Evolutionary conservation across 148 eudicot genomes (phyloP).

Genomic region (Spergularia bocconei): DNA sequence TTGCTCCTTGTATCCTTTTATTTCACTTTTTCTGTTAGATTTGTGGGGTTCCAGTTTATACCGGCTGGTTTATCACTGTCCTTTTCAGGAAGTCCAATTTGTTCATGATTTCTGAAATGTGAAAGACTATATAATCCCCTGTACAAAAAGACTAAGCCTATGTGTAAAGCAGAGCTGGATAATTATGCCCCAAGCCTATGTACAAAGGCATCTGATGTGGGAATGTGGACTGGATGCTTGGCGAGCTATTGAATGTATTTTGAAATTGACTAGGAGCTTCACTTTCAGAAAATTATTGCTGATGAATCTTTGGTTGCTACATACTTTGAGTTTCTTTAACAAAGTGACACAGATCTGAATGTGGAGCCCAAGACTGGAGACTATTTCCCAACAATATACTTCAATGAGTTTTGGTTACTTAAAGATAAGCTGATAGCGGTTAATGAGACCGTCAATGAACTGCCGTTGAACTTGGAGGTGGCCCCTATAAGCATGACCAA

Average conservation of each 20-base stretch:
- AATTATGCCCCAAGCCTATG: background rate
- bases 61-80: constrained; percentile 5
- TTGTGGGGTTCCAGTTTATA: background rate
- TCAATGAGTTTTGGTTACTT: constrained; percentile 98
- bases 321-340: constrained; percentile 47
- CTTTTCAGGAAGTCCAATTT: background rate
- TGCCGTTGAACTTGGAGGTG: constrained; percentile 80
- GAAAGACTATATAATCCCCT: background rate
- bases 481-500: constrained; percentile 97
- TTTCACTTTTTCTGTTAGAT: constrained; percentile 1
- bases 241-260: background rate
- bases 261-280: background rate
- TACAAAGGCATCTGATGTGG: background rate
- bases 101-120: background rate
- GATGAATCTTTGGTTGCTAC: background rate
- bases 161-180: background rate
- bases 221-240: background rate
- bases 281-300: background rate
- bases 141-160: background rate
- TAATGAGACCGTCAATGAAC: constrained; percentile 81
- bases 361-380: constrained; percentile 77
- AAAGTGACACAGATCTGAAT: constrained; percentile 55
- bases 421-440: constrained; percentile 74
- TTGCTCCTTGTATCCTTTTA: constrained; percentile 91
- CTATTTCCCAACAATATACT: constrained; percentile 79